These are phyloP conservation scores for Beauveria rudraprayagi DNA, from an alignment of 2,329 filamentous ascomycete genomes.

Conservation along the genomic window DNA sequence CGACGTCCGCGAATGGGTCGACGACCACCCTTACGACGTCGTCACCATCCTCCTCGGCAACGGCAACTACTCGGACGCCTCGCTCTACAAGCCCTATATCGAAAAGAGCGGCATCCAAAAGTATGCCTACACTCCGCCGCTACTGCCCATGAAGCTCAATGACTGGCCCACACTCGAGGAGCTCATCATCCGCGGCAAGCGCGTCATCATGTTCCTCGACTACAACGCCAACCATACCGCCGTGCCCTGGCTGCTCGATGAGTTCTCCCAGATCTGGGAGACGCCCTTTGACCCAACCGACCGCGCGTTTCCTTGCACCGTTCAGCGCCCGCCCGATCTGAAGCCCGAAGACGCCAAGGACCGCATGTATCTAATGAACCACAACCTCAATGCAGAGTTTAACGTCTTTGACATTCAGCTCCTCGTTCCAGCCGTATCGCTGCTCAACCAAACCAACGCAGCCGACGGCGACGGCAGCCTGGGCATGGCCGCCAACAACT, in stretches of 20 bases:
- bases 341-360: conserved; percentile 43
- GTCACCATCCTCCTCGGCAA: conserved; percentile 83
- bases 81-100: conserved; percentile 61
- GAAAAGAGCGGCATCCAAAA: conserved; percentile 62
- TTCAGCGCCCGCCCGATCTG: conserved; percentile 67
- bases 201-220: conserved; percentile 76
- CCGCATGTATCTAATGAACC: conserved; percentile 76
- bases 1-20: conserved; percentile 64
- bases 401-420: conserved; percentile 55
- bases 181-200: conserved; percentile 63
- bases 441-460: conserved; percentile 66
- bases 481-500: conserved; percentile 56
- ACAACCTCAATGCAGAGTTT: conserved; percentile 80
- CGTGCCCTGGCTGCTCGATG: conserved; percentile 77
- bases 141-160: conserved; percentile 59
- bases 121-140: conserved; percentile 65
- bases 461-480: conserved; percentile 57
- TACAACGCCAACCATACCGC: conserved; percentile 72
- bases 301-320: conserved; percentile 64
- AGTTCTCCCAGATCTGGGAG: conserved; percentile 87
- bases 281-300: conserved; percentile 70
- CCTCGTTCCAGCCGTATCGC: conserved; percentile 62
- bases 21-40: conserved; percentile 72
- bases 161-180: conserved; percentile 79
- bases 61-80: conserved; percentile 58